Base-by-base conservation (phyloP, 1,284 basidiomycete species). In the Heterobasidion parviporum region DNA sequence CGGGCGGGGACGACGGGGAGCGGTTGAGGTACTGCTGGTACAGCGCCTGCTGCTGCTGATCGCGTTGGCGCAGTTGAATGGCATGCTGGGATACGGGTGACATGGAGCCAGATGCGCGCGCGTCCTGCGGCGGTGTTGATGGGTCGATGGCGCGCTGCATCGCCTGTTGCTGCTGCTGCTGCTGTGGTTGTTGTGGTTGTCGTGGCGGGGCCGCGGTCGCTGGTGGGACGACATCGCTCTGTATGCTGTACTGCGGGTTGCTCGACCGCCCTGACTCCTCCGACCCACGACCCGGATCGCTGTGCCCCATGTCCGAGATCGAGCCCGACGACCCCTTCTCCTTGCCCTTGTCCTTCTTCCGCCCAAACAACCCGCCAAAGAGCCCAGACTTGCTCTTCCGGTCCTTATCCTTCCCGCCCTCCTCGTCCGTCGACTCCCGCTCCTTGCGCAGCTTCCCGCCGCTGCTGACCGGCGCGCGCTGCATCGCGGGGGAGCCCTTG, bases 1-100 rank as follows among this genome's bases (percentile, higher is more conserved):
- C 88, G 0, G 87, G 85, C 1, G 86, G 82, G 2, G 85, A 84
- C 1, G 86, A 79, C 0, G 89, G 87, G 0, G 89, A 92, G 20
- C 85, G 81, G 60, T 84, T 87, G 67, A 94, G 86, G 64, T 95
- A 94, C 63, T 92, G 87, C 60, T 90, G 88, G 68, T 94, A 96
- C 50, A 92, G 73, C n/a, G 84, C 86, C 67, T 92, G 92, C 58
- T 94, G 88, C 61, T 93, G 87, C 66, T 90, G 86, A 63, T 96
- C 94, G 57, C 84, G 81, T 69, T 94, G 89, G 59, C 92, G 89
- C 54, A 95, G 76, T 52, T 86, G 82, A 8, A 85, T 79, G 0
- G 81, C 75, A 52, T 83, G 82, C 38, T 67, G 68, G 16, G 67
- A 72, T 56, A 70, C 61, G 54, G 62, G 65, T 0, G 64, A 57